Evolutionary conservation across 2,329 filamentous ascomycete species (phyloP).

Genomic region (Aspergillus calidoustus): DNA sequence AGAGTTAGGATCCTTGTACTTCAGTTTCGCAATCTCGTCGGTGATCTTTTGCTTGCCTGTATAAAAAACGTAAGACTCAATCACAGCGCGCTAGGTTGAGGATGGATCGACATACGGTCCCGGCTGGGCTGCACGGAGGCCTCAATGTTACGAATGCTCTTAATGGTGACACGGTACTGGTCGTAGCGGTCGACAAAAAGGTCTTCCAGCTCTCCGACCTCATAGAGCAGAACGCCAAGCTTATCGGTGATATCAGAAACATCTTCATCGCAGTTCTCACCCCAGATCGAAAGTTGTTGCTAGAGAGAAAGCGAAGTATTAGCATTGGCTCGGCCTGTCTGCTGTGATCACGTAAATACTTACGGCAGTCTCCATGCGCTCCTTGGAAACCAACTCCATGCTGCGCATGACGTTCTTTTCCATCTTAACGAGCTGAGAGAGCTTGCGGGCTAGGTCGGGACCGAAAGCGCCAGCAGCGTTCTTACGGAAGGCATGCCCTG

Average conservation of each 20-base stretch:
- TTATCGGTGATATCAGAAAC: conserved; percentile 99
- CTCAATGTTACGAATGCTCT: conserved; percentile 99
- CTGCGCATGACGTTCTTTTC: conserved; percentile 99
- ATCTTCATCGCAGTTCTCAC: conserved; percentile 92
- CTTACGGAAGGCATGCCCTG: conserved; percentile 67
- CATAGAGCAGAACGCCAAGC: conserved; percentile 94
- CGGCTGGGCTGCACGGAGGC: conserved; percentile 96
- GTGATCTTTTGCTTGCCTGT: conserved; percentile 98
- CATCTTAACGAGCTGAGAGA: conserved; percentile 98
- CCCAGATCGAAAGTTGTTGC: conserved; percentile 99
- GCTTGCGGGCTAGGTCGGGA: conserved; percentile 94
- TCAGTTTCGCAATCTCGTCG: conserved; percentile 96
- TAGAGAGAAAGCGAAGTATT: conserved; percentile 41
- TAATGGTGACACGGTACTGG: conserved; percentile 98
- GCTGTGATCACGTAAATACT: conserved; percentile 43
- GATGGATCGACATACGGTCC: conserved; percentile 68
- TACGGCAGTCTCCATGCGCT: conserved; percentile 98
- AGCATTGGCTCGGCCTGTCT: neutral
- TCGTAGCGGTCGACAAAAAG: conserved; percentile 99
- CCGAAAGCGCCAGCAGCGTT: conserved; percentile 60
- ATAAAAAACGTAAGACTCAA: conserved; percentile 15
- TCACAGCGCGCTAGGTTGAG: neutral
- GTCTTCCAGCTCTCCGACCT: conserved; percentile 97
- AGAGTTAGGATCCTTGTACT: conserved; percentile 99
- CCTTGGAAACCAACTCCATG: conserved; percentile 89